Percentiles rank a stretch among this genome's conserved stretches.
Evolutionary conservation across 495 filamentous ascomycete genomes (phyloP).

Genomic region (Annulohypoxylon maeteangense): DNA sequence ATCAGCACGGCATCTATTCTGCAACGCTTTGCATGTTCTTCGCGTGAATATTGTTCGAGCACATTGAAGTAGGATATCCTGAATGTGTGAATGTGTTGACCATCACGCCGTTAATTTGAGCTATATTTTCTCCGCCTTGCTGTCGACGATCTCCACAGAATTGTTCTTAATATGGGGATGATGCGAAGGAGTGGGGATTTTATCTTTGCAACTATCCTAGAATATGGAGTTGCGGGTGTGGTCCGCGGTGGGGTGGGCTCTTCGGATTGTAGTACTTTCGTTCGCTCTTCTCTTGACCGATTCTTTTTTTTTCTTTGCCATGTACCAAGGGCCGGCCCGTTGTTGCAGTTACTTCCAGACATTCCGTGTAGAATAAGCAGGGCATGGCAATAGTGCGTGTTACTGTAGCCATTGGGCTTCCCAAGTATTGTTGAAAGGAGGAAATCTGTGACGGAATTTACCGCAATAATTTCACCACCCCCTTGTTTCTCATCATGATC

Average conservation of each 20-base stretch:
- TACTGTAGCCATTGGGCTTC: slow-evolving; percentile 5
- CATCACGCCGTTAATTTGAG: slow-evolving; percentile 20
- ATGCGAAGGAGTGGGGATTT: slow-evolving; percentile 33
- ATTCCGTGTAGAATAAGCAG: slow-evolving; percentile 6
- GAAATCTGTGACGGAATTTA: slow-evolving; percentile 30
- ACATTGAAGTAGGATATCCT: slow-evolving; percentile 1
- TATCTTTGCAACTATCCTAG: slow-evolving; percentile 15
- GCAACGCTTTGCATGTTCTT: slow-evolving; percentile 12
- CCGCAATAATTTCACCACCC: slow-evolving; percentile 11
- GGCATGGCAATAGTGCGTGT: slow-evolving; percentile 16
- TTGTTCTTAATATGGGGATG: slow-evolving; percentile 37
- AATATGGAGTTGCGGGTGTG: slow-evolving; percentile 35
- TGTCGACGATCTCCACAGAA: slow-evolving; percentile 32
- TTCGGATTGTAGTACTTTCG: slow-evolving; percentile 19
- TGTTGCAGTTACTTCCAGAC: slow-evolving; percentile 32
- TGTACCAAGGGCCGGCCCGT: slow-evolving; percentile 36
- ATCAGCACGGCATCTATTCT: slow-evolving; percentile 19
- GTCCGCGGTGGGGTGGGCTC: slow-evolving; percentile 28
- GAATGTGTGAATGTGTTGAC: slow-evolving; percentile 13
- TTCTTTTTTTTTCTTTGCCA: slow-evolving; percentile 19
- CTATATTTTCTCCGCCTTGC: slow-evolving; percentile 28
- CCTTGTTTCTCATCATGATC: slow-evolving; percentile 27
- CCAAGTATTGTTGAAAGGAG: slow-evolving; percentile 14
- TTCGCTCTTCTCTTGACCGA: slow-evolving; percentile 37
- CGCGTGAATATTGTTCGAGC: not conserved